Evolutionary conservation across 805 yeast genomes (phyloP).

Genomic region (Hanseniaspora meyeri): DNA sequence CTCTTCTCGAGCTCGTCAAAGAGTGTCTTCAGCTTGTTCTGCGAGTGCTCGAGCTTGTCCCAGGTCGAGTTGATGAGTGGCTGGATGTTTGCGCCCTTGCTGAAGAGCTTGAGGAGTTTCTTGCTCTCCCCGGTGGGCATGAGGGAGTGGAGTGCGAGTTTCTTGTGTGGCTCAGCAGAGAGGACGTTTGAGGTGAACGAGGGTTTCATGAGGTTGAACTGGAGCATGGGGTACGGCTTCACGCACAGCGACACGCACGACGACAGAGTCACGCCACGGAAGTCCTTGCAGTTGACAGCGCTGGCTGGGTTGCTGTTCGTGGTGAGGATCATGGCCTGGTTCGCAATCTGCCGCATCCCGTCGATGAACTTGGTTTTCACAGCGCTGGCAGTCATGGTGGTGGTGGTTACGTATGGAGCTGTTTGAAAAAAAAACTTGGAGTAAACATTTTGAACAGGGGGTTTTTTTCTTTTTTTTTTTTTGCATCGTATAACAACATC

Average conservation of each 20-base stretch:
- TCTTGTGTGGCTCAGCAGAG: constrained; percentile 40
- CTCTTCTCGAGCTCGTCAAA: constrained; percentile 15
- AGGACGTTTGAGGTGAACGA: constrained; percentile 63
- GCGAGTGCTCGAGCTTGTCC: constrained; percentile 20
- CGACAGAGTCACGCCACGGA: constrained; percentile 66
- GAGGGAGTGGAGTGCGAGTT: constrained; percentile 56
- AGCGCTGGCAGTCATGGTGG: not conserved
- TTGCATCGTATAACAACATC: not conserved
- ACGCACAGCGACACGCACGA: constrained; percentile 76
- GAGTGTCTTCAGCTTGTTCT: constrained; percentile 13
- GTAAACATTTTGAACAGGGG: not conserved
- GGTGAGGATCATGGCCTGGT: constrained; percentile 50
- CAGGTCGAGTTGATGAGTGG: constrained; percentile 24
- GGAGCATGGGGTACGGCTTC: constrained; percentile 63
- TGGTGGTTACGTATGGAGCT: no score
- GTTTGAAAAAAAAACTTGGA: no score
- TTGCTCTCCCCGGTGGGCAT: constrained; percentile 48
- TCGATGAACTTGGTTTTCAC: constrained; percentile 25
- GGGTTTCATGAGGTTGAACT: constrained; percentile 78
- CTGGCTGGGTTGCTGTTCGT: constrained; percentile 31
- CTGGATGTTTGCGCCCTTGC: constrained; percentile 36
- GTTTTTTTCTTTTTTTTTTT: not conserved
- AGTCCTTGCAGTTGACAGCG: constrained; percentile 17
- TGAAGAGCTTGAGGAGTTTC: constrained; percentile 52
- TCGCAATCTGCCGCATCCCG: constrained; percentile 37